Base-by-base conservation (phyloP, 225 moss, liverwort and hornwort genomes). In the Climacium dendroides region DNA sequence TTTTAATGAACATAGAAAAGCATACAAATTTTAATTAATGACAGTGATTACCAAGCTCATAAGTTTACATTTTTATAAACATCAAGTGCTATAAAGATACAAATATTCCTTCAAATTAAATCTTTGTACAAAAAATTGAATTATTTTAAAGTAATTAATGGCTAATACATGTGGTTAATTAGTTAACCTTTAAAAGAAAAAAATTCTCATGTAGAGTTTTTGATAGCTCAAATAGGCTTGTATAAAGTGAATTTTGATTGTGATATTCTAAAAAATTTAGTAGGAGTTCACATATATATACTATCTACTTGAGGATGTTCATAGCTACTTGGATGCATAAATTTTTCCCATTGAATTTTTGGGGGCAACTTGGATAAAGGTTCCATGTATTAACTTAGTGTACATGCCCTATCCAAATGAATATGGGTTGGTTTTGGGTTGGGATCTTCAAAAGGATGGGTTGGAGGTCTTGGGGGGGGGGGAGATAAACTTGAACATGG, bases 351-450 rank as follows among this genome's bases (percentile, higher is more conserved):
- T 39, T 14, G 14, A 69, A 69, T 24, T 23, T 69, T 41, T 8
- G 3, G 5, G 2, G 24, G 3, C 1, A 69, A 0, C 24, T 24
- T 14, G 2, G 5, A 2, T 1, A 69, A 1, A 69, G 24, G 15
- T 1, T 39, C 5, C 0, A 25, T 69, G 2, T 14, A 13, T 39
- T 24, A 14, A 13, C 2, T 39, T 0, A 39, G 6, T 69, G 2
- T 69, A 37, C 13, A 66, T 67, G 18, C n/a, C n/a, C 0, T n/a
- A 0, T 2, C 6, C 5, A 23, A n/a, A 37, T 37, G 22, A 67
- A 2, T 39, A 13, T 3, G 2, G 13, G 14, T 39, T 0, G 7
- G 14, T 69, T 3, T 25, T 39, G 5, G 25, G 1, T 15, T 70
- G 15, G 8, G 1, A 24, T 8, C 5, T 24, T 25, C 1, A 41